These are phyloP conservation scores for Leccinellum albellum DNA, from an alignment of 768 basidiomycete genomes.

Conservation along the genomic window DNA sequence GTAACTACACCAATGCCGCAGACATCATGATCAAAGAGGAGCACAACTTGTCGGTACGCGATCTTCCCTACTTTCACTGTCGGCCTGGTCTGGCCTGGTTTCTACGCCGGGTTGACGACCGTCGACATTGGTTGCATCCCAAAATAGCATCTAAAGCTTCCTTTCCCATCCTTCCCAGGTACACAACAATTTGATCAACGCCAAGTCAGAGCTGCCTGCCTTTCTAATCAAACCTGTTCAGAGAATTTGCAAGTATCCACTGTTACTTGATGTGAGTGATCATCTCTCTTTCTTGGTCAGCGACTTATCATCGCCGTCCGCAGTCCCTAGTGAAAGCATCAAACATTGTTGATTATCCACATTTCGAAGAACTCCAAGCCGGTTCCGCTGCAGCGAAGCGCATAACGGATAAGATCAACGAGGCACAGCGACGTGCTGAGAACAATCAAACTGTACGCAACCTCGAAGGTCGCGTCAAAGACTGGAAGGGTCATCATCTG, in stretches of 20 bases:
- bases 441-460: constrained; percentile 88
- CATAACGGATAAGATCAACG: constrained; percentile 94
- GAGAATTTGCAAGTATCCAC: constrained; percentile 96
- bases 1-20: constrained; percentile 85
- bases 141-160: constrained; percentile 23
- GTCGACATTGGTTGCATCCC: constrained; percentile 2
- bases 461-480: constrained; percentile 82
- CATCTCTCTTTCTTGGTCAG: constrained; percentile 9
- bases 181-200: constrained; percentile 81
- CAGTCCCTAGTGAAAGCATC: constrained; percentile 77
- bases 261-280: constrained; percentile 78
- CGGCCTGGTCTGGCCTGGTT: constrained; percentile 4
- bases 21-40: constrained; percentile 85
- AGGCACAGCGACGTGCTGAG: constrained; percentile 87
- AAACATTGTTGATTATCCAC: constrained; percentile 56
- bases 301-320: constrained; percentile 1
- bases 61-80: constrained; percentile 6
- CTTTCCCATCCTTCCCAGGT: constrained; percentile 41
- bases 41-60: constrained; percentile 77
- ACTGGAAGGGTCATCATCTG: constrained; percentile 98
- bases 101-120: constrained; percentile 24
- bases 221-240: constrained; percentile 99
- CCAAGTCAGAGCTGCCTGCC: constrained; percentile 88
- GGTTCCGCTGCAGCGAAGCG: constrained; percentile 87
- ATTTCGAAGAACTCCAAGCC: constrained; percentile 75